Evolutionary conservation across 768 basidiomycete genomes (phyloP), one percentile per base, ranked within the genome.

Genomic region (Coprinellus micaceus): DNA sequence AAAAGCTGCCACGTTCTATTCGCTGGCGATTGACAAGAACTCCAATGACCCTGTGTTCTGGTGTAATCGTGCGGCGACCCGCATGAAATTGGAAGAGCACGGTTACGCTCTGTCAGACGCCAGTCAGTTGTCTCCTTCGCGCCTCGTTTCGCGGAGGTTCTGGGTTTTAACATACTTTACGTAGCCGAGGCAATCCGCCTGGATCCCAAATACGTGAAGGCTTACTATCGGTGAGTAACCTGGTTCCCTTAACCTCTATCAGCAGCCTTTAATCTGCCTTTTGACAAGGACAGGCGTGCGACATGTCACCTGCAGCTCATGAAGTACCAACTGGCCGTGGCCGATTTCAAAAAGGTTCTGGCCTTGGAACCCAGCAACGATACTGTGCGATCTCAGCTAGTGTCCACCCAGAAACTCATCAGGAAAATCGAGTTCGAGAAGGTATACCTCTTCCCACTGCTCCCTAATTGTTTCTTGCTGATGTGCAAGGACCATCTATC

Each of bases 391-490:
- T 74, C 81, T 33, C 95, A 98, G 69, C 71, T 98, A 63, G 81
- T 85, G 17, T 83, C 90, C 33, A 97, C 97, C 1, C 89, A 93
- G 67, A 99, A 98, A 73, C 80, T 98, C 47, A 82, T 96, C 51
- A 81, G 92, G 37, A 85, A 85, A 66, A 89, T 92, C 59, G 92
- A 94, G 64, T 96, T 96, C 62, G 94, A 97, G 70, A 95, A 94
- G 81, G 91, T 86, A n/a, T 15, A 66, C 54, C n/a, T n/a, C n/a
- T n/a, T n/a, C n/a, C n/a, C n/a, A n/a, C n/a, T n/a, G n/a, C n/a
- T n/a, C n/a, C n/a, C n/a, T n/a, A n/a, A n/a, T n/a, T n/a, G n/a
- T n/a, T n/a, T n/a, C n/a, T n/a, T n/a, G n/a, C n/a, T n/a, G n/a
- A n/a, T n/a, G n/a, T n/a, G n/a, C n/a, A n/a, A n/a, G n/a, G n/a